Conservation (phyloP, 805 yeast genomes). For the Yamadazyma endophytica region DNA sequence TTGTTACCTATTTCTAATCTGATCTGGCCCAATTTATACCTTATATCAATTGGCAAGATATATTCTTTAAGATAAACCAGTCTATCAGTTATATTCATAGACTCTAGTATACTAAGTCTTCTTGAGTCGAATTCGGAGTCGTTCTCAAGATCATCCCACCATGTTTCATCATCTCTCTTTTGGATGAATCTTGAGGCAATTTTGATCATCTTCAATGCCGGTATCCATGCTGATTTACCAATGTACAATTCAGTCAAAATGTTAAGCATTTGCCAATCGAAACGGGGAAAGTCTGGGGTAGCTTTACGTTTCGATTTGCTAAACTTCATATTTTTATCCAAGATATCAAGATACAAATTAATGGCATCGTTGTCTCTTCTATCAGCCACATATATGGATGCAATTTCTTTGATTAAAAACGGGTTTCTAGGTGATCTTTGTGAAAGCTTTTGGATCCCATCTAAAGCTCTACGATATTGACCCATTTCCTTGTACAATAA, state of each 20-base stretch:
- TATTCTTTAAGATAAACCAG: slow-evolving; percentile 22
- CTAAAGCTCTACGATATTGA: slow-evolving; percentile 67
- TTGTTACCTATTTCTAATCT: slow-evolving; percentile 61
- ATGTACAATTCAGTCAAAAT: slow-evolving; percentile 76
- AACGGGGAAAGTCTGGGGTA: slow-evolving; percentile 38
- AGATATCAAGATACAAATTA: slow-evolving; percentile 58
- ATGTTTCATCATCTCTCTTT: slow-evolving; percentile 54
- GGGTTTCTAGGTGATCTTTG: slow-evolving; percentile 54
- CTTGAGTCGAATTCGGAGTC: slow-evolving; percentile 85
- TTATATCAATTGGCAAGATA: slow-evolving; percentile 77
- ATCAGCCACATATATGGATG: slow-evolving; percentile 50
- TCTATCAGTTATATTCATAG: background rate
- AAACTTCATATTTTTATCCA: slow-evolving; percentile 50
- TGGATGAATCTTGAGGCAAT: slow-evolving; percentile 81
- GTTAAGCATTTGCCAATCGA: slow-evolving; percentile 87
- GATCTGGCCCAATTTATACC: slow-evolving; percentile 74
- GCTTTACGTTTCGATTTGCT: slow-evolving; percentile 1
- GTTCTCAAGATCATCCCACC: slow-evolving; percentile 61
- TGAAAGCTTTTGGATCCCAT: slow-evolving; percentile 61
- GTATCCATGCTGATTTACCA: slow-evolving; percentile 58
- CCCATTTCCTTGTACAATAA: slow-evolving; percentile 62
- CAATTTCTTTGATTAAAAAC: slow-evolving; percentile 53
- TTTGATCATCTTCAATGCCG: slow-evolving; percentile 64
- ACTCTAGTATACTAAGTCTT: slow-evolving; percentile 24
- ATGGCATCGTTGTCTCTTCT: slow-evolving; percentile 71